A percentile compares a stretch with the other conserved stretches of the same genome.
Conservation (phyloP, 805 yeast species). For the Saccharomycopsis schoenii region DNA sequence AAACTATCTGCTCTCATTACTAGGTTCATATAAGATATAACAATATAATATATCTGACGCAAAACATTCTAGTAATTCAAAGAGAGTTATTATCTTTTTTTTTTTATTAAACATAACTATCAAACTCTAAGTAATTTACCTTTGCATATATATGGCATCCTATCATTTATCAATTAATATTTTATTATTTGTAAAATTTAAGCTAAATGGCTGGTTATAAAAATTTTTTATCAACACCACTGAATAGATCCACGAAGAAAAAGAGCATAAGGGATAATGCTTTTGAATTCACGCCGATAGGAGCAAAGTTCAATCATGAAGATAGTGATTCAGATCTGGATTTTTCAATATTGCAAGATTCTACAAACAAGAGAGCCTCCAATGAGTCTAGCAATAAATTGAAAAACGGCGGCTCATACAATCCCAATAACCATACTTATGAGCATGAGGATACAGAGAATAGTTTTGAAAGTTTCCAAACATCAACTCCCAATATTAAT, state of each 20-base stretch:
- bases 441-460: background rate
- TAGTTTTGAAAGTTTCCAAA: background rate
- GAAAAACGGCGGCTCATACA: background rate
- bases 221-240: conserved; percentile 13
- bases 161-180: too few species aligned
- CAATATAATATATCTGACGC: too few species aligned
- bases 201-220: conserved; percentile 13
- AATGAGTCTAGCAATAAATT: background rate
- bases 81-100: too few species aligned
- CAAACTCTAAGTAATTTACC: too few species aligned
- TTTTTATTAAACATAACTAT: too few species aligned
- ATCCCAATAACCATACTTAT: background rate
- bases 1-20: too few species aligned
- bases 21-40: too few species aligned
- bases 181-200: too few species aligned
- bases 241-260: background rate
- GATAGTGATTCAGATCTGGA: conserved; percentile 11
- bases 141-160: too few species aligned
- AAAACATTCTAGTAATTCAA: too few species aligned
- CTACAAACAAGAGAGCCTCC: background rate
- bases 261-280: conserved; percentile 2
- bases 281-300: conserved; percentile 17
- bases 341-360: conserved; percentile 8
- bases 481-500: background rate
- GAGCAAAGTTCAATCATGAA: conserved; percentile 3